Conservation (phyloP, 2,329 filamentous ascomycete species). For the Ophiosphaerella narmari region DNA sequence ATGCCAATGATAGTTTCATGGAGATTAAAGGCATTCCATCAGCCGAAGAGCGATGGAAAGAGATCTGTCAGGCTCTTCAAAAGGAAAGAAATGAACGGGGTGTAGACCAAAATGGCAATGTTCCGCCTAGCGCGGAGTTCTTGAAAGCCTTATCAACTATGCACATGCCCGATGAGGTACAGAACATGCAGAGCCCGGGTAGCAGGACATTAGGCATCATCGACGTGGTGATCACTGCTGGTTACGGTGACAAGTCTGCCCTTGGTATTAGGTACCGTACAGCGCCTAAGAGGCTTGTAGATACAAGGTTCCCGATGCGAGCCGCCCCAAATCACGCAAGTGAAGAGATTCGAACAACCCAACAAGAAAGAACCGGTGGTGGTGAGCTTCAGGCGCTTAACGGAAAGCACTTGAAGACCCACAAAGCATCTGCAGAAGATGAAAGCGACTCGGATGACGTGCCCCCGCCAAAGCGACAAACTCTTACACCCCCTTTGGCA, state of each 20-base stretch:
- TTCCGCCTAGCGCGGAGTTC: constrained; percentile 45
- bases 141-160: constrained; percentile 45
- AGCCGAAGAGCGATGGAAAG: constrained; percentile 40
- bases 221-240: constrained; percentile 44
- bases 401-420: neutral
- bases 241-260: constrained; percentile 32
- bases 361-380: neutral
- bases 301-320: constrained; percentile 19
- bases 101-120: constrained; percentile 33
- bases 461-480: constrained; percentile 7
- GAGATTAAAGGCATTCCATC: constrained; percentile 8
- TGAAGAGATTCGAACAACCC: neutral
- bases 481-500: neutral
- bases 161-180: constrained; percentile 42
- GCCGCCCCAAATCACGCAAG: neutral
- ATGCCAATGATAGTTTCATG: constrained; percentile 24
- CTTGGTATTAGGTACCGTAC: constrained; percentile 26
- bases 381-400: neutral
- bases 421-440: constrained; percentile 10
- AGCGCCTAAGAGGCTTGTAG: constrained; percentile 27
- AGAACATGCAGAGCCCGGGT: constrained; percentile 34
- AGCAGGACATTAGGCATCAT: constrained; percentile 43
- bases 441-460: constrained; percentile 7
- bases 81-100: constrained; percentile 44
- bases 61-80: constrained; percentile 35